Conservation (phyloP, 352 stramenopile species). For the Saprolegnia parasitica region DNA sequence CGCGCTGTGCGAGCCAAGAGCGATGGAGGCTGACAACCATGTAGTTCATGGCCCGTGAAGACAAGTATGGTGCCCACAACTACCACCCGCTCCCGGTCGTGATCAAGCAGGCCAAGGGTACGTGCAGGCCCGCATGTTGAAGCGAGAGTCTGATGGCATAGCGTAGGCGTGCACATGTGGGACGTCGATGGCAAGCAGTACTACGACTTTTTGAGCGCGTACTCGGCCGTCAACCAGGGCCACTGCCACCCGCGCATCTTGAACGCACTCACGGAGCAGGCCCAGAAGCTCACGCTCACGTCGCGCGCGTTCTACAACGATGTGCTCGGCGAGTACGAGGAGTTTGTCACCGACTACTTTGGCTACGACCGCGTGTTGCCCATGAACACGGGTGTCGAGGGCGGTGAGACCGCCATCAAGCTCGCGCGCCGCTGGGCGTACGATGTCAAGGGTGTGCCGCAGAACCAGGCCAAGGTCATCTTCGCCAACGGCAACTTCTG, state of each 20-base stretch:
- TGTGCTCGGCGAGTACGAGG: conserved; percentile 93
- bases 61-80: conserved; percentile 96
- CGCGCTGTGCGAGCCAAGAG: neutral
- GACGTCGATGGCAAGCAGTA: conserved; percentile 97
- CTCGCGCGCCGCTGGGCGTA: conserved; percentile 96
- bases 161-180: conserved; percentile 90
- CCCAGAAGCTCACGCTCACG: conserved; percentile 93
- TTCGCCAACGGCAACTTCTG: conserved; percentile 99
- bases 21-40: neutral
- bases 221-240: conserved; percentile 90
- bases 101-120: conserved; percentile 79
- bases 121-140: conserved; percentile 6
- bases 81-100: conserved; percentile 98
- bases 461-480: conserved; percentile 90
- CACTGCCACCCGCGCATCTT: conserved; percentile 99
- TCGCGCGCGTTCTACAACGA: conserved; percentile 99
- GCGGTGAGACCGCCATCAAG: conserved; percentile 97
- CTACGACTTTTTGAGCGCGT: conserved; percentile 96
- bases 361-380: conserved; percentile 96
- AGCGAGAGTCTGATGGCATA: neutral
- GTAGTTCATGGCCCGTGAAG: conserved; percentile 82
- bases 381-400: conserved; percentile 99
- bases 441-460: conserved; percentile 93
- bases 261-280: conserved; percentile 90
- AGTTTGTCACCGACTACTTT: conserved; percentile 97